Evolutionary conservation across 176 grass and related monocot species (phyloP), one percentile per base, ranked within the genome.

Genomic region (Aegilops bicornis): DNA sequence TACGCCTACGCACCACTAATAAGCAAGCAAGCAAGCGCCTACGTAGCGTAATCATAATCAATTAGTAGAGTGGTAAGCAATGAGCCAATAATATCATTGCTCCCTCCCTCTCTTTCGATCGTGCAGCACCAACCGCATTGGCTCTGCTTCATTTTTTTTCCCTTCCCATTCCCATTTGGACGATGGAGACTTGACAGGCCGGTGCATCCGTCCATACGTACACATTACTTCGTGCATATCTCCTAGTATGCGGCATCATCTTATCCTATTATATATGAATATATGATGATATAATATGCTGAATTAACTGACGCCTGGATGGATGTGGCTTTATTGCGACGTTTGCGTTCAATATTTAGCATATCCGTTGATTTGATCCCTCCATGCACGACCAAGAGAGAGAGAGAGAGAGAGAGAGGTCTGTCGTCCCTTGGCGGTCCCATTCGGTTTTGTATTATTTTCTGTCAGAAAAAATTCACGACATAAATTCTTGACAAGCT

Each of bases 211-310:
- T 59, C 3, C 30, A 48, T 54, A 5, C 50, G 33, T 24, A 48
- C 36, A 36, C 4, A 62, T 69, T n/a, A 14, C 36, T 32, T 33
- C 42, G 15, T 23, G 19, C 27, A 64, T 24, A 77, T 85, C 83
- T 85, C 83, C 20, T 35, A 60, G 35, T 84, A 56, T 22, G 73
- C 27, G 52, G 8, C 75, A 73, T 31, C 45, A 58, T 83, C n/a
- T 43, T 59, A 72, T 62, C 32, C 36, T 43, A 61, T 20, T 23
- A 30, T 1, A 47, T 29, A 10, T 31, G 5, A 17, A 52, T 47
- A 65, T 65, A 24, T 3, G 13, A 48, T 48, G 16, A 17, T 17
- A 52, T 7, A 52, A 52, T 52, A 52, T 52, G 9, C 10, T 59
- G 30, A 50, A 69, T 39, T 58, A 17, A 47, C 50, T 73, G 5